phyloP scores from a whole-genome alignment of 2,329 filamentous ascomycete genomes.

The Rutstroemia sp. region DNA sequence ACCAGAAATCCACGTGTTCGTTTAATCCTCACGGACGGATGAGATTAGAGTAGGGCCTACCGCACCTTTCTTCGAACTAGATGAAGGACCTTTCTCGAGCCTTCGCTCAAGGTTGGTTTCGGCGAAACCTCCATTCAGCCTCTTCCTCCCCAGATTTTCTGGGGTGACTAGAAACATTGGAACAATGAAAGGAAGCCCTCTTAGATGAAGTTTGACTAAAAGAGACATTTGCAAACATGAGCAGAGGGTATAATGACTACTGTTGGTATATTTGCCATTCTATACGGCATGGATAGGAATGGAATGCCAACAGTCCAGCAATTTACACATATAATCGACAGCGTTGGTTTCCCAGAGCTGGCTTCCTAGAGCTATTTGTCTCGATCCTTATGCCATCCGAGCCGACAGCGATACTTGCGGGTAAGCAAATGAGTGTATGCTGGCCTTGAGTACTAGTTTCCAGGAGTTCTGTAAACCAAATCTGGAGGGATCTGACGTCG shows the following conservation, averaged over 20 bases:
- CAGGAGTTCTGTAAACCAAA: too few relatives aligned
- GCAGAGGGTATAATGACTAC: neutral
- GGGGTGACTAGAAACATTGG: too few relatives aligned
- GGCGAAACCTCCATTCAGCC: neutral
- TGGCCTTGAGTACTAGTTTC: too few relatives aligned
- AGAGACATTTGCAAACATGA: neutral
- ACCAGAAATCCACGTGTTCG: neutral
- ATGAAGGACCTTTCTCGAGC: neutral
- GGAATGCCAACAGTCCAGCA: too few relatives aligned
- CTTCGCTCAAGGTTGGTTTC: neutral
- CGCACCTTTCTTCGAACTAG: neutral
- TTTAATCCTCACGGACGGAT: neutral
- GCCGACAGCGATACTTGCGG: too few relatives aligned
- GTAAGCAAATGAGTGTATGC: too few relatives aligned
- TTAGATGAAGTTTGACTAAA: neutral
- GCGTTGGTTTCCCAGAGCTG: too few relatives aligned
- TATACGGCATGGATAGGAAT: neutral
- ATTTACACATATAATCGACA: too few relatives aligned
- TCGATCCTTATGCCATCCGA: too few relatives aligned
- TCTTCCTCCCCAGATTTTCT: neutral
- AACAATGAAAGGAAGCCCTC: too few relatives aligned
- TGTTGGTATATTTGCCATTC: neutral
- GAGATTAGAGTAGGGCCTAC: neutral
- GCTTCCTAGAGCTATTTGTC: too few relatives aligned
- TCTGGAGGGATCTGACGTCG: too few relatives aligned